Base-by-base conservation (phyloP, 2,329 filamentous ascomycete species). In the Hirsutella rhossiliensis region DNA sequence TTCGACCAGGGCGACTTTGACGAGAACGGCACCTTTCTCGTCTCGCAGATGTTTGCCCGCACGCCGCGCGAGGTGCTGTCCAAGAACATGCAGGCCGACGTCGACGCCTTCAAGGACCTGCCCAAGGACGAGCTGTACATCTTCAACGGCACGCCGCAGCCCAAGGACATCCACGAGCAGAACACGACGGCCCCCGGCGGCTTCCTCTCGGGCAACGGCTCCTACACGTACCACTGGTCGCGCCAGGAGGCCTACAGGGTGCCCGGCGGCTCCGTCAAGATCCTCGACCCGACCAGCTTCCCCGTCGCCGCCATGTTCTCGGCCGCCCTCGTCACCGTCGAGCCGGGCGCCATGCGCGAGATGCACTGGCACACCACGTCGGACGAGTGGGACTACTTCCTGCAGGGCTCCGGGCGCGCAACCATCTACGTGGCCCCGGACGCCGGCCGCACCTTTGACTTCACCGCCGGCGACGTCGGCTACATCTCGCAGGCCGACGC, bases 341-440 rank as follows among this genome's bases (percentile, higher is more conserved):
- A 77, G 51, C 76, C 77, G 0, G 77, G 77, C n/a, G 76, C 76
- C 1, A 75, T 81, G 73, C 70, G 78, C 19, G 77, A 81, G 54
- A 62, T 82, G 38, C 77, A 81, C 61, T 81, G 77, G 76, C 76
- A 81, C 60, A 72, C 73, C 1, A 68, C 65, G 1, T 70, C 66
- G 9, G 76, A 80, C 54, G 76, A 80, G 57, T 80, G 76, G 76
- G 68, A 68, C 42, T 80, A 73, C 58, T 78, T 80, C 62, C 59
- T 80, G 8, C 56, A 67, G 43, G 77, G 77, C 0, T 67, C 67
- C 11, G 77, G 68, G 0, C 69, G 76, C 11, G 65, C 78, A 32
- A 79, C 75, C 1, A 65, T 78, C 23, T 80, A 72, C 59, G 52
- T 62, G 19, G 75, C 75, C 0, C 72, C 74, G 0, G 56, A 61